Conservation (phyloP, 2,329 filamentous ascomycete genomes). For the Sphaerulina vaccinii region DNA sequence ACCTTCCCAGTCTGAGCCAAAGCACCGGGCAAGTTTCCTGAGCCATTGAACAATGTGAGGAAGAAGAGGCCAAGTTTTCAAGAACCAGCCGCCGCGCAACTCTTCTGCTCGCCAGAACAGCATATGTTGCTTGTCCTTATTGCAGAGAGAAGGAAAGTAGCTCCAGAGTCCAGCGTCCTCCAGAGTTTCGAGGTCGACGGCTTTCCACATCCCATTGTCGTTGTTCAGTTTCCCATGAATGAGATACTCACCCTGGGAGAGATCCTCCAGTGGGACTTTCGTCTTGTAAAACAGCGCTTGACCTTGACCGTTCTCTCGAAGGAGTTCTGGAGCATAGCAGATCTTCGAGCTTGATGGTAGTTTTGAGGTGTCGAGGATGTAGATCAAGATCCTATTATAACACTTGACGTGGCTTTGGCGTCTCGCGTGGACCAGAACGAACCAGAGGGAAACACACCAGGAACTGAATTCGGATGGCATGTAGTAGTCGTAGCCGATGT, state of each 20-base stretch:
- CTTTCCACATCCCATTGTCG: not conserved
- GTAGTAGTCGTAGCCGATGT: slow-evolving; percentile 6
- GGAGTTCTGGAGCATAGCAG: slow-evolving; percentile 6
- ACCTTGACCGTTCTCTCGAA: not conserved
- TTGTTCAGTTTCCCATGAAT: slow-evolving; percentile 14
- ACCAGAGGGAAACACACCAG: slow-evolving; percentile 15
- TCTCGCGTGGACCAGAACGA: slow-evolving; percentile 8
- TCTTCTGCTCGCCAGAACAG: not conserved
- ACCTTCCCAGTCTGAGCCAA: slow-evolving; percentile 2
- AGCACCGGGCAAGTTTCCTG: not conserved
- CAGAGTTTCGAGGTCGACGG: slow-evolving; percentile 26
- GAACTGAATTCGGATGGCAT: slow-evolving; percentile 16
- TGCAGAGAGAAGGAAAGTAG: not conserved
- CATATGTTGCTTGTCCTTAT: not conserved
- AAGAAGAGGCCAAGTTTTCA: not conserved
- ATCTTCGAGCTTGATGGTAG: not conserved
- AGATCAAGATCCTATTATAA: slow-evolving; percentile 13
- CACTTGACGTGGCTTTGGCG: not conserved
- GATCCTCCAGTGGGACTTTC: not conserved
- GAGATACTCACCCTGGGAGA: slow-evolving; percentile 11
- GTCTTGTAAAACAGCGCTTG: not conserved
- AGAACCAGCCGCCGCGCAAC: not conserved
- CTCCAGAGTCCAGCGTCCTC: not conserved
- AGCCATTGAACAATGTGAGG: not conserved
- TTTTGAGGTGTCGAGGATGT: slow-evolving; percentile 14